Base-by-base conservation (phyloP, 352 stramenopile species). In the Globisporangium nunn region DNA sequence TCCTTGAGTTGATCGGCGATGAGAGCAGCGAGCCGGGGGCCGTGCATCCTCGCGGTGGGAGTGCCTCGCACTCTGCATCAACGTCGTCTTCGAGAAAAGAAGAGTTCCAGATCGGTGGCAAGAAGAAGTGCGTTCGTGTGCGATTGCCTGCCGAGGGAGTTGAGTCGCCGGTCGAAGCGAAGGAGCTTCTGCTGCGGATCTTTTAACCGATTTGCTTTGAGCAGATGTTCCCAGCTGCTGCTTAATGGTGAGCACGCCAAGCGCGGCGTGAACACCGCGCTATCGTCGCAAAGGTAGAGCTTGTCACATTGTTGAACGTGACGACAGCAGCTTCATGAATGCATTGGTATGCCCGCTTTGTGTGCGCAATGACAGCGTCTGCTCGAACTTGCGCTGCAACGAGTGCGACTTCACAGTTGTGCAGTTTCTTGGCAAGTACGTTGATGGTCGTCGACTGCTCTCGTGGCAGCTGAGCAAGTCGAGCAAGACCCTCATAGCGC, bases 321-420 rank as follows among this genome's bases (percentile, higher is more conserved):
- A 14, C 8, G 33, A 37, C 33, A 23, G 23, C 23, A 23, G 23
- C 23, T 23, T 23, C 23, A 23, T 23, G 23, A 23, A 23, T 23
- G 23, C 23, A 23, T 23, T 8, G 33, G 6, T 11, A 37, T 50
- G 35, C 23, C 23, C 23, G 23, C 23, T 23, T 23, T 50, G 28
- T 55, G 37, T 37, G 45, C 61, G 30, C 39, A 8, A 29, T 10
- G 17, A 31, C 55, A 90, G 71, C 10, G 64, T 77, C 30, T 93
- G 83, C 51, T 72, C 67, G 30, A 90, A 89, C 56, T 62, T 93
- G 45, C 74, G 80, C 58, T 91, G 83, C 73, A 91, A 90, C 58
- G 77, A 91, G 4, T 91, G 81, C 50, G 81, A 91, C 66, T 93
- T 93, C 54, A 82, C 68, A 1, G 78, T 90, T 37, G 77, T 91